Evolutionary conservation across 2,329 filamentous ascomycete species (phyloP), one percentile per base, ranked within the genome.

Genomic region (Leptographium galeiforme): DNA sequence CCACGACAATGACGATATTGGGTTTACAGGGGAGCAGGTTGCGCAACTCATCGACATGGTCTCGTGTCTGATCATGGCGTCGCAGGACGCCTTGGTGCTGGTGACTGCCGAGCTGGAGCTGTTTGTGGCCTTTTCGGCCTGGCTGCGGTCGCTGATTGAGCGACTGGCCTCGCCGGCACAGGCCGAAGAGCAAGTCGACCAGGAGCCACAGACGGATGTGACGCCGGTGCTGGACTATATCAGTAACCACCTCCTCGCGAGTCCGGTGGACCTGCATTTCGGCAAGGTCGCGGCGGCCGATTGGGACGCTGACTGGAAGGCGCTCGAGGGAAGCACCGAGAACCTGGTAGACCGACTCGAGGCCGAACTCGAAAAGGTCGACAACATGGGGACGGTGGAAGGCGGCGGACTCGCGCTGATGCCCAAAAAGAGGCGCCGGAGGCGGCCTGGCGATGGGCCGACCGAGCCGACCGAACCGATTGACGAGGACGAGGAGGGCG

Each of bases 61-160:
- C 33, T 81, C 85, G 54, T 87, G 83, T 57, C 72, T 96, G n/a
- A 82, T 80, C 47, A 71, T 95, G 5, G 74, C 90, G 0, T 81
- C 81, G 0, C 82, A 95, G 63, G 85, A 82, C 52, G 76, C 91
- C 2, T 71, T 95, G 14, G 72, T 82, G 6, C 74, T 82, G 53
- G 78, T 84, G 33, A 83, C 86, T 63, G 81, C 86, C 53, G 91
- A 97, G 66, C 77, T 91, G 16, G 77, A 82, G 32, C 78, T 89
- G 50, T 97, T 95, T 61, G 66, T 72, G 2, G 76, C 80, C 6
- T 97, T 96, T 63, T 90, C 87, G 0, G 74, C 76, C 52, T 97
- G 91, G 91, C 72, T 97, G 50, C 81, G 84, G 38, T 79, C 89
- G 61, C 83, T 90, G 62, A 91, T 95, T 55, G 87, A 94, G 58